Evolutionary conservation across 345 rosid genomes (phyloP).

Genomic region (Eucalyptus pauciflora): DNA sequence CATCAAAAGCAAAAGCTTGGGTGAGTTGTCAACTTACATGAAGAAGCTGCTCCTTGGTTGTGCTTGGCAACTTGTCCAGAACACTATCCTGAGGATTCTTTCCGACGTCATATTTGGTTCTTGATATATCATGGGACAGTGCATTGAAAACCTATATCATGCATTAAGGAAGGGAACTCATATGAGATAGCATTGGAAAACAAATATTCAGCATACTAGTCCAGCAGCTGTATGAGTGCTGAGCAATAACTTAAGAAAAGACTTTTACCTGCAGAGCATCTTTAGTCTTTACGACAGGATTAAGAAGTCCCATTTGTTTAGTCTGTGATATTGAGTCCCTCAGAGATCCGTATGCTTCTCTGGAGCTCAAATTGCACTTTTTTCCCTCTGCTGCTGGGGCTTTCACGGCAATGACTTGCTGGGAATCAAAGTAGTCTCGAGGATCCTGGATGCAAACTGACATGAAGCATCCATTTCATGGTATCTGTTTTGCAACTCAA

Average conservation of each 20-base stretch:
- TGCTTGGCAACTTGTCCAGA: constrained; percentile 62
- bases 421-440: constrained; percentile 94
- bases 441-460: constrained; percentile 47
- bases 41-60: constrained; percentile 65
- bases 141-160: constrained; percentile 56
- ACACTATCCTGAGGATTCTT: constrained; percentile 72
- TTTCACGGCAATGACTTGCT: constrained; percentile 61
- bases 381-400: constrained; percentile 12
- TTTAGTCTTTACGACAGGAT: constrained; percentile 63
- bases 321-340: constrained; percentile 49
- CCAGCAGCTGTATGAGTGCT: background rate
- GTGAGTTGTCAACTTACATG: constrained; percentile 31
- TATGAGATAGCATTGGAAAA: background rate
- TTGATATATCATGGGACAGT: constrained; percentile 71
- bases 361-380: constrained; percentile 25
- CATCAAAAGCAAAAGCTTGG: background rate
- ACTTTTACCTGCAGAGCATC: constrained; percentile 57
- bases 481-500: background rate
- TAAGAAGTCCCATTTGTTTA: constrained; percentile 40
- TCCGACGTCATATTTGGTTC: constrained; percentile 61
- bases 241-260: background rate
- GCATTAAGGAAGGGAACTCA: background rate
- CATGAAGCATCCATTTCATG: background rate
- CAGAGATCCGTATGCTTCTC: constrained; percentile 57
- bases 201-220: background rate